These are phyloP conservation scores for Dentipellis sp. DNA, from an alignment of 768 basidiomycete genomes.

Conservation along the genomic window DNA sequence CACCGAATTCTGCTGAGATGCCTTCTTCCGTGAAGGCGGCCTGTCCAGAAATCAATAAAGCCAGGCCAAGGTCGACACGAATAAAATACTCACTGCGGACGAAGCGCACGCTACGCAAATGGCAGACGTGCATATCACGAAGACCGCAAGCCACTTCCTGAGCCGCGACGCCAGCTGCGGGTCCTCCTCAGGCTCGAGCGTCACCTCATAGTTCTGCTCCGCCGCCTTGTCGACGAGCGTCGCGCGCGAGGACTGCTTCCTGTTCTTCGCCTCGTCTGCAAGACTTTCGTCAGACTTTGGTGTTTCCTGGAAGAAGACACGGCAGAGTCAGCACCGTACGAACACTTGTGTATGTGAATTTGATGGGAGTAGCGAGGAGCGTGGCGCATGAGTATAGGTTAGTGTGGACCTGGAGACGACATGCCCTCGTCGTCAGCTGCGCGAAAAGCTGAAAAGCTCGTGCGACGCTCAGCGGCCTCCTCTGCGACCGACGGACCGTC, in stretches of 20 bases:
- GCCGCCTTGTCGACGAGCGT: not conserved
- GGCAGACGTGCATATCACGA: not conserved
- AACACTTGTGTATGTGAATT: no score
- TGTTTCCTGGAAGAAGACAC: no score
- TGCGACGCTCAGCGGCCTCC: no score
- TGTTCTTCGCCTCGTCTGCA: not conserved
- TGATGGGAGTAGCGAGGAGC: no score
- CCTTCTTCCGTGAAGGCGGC: conserved; percentile 29
- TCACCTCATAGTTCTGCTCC: not conserved
- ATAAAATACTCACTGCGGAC: conserved; percentile 2
- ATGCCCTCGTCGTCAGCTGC: no score
- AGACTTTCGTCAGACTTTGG: not conserved
- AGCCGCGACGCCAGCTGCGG: conserved; percentile 2
- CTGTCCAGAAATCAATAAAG: conserved; percentile 8
- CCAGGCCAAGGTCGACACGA: not conserved
- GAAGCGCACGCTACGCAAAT: conserved; percentile 6
- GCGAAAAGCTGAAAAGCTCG: no score
- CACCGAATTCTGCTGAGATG: conserved; percentile 26
- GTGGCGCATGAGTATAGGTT: no score
- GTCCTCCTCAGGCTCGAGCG: conserved; percentile 12
- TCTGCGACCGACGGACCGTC: no score
- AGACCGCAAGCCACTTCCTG: conserved; percentile 6
- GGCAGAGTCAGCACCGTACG: no score
- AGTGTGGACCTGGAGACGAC: no score
- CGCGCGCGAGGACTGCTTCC: not conserved